Evolutionary conservation across 768 basidiomycete genomes (phyloP).

Genomic region (Mycena kentingensis): DNA sequence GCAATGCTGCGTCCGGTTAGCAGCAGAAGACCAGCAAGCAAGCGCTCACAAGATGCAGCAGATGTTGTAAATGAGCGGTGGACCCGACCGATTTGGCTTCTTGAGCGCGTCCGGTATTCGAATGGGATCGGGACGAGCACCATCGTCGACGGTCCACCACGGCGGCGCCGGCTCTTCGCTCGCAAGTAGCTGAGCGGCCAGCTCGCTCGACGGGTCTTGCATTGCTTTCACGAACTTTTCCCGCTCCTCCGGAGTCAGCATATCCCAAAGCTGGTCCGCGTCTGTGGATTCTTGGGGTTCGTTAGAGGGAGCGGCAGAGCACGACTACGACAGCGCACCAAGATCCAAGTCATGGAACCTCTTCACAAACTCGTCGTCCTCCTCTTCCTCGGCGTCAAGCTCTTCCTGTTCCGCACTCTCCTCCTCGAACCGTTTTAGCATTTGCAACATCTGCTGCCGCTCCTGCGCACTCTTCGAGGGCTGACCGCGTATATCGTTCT

Average conservation of each 20-base stretch:
- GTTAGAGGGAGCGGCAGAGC: neutral
- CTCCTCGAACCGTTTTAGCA: slow-evolving; percentile 75
- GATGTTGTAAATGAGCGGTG: slow-evolving; percentile 67
- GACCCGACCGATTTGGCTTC: slow-evolving; percentile 37
- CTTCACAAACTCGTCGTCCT: slow-evolving; percentile 45
- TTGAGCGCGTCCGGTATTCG: slow-evolving; percentile 31
- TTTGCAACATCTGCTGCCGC: slow-evolving; percentile 62
- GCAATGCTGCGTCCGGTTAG: slow-evolving; percentile 49
- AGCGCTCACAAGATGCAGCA: slow-evolving; percentile 63
- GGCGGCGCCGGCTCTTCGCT: slow-evolving; percentile 61
- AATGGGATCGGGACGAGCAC: slow-evolving; percentile 46
- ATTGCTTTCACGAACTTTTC: slow-evolving; percentile 60
- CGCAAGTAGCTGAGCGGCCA: slow-evolving; percentile 60
- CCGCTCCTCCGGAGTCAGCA: slow-evolving; percentile 62
- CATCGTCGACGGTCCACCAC: slow-evolving; percentile 68
- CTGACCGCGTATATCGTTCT: slow-evolving; percentile 57
- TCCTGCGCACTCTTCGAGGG: slow-evolving; percentile 61
- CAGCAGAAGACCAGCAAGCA: neutral
- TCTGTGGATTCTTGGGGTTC: slow-evolving; percentile 52
- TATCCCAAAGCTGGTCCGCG: slow-evolving; percentile 59
- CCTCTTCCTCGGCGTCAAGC: slow-evolving; percentile 31
- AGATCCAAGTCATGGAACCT: slow-evolving; percentile 64
- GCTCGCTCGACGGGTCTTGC: slow-evolving; percentile 60
- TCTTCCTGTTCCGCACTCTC: slow-evolving; percentile 45
- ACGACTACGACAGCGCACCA: slow-evolving; percentile 42